Evolutionary conservation across 2,329 filamentous ascomycete species (phyloP).

Genomic region (Trichoderma afroharzianum): DNA sequence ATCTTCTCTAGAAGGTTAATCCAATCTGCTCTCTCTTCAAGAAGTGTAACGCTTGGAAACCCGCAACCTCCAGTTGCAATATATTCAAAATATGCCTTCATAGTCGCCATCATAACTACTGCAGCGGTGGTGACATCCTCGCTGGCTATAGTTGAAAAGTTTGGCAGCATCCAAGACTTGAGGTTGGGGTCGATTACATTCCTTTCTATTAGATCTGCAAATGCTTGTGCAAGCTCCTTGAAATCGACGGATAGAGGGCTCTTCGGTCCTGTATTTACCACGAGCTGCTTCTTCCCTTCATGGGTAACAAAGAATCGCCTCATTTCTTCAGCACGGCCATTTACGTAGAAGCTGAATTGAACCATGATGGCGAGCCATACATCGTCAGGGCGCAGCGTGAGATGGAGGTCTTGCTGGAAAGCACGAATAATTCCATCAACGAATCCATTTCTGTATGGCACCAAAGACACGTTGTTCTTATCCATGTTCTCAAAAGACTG

Average conservation of each 20-base stretch:
- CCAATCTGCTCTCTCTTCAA: conserved; percentile 16
- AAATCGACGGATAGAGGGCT: not conserved
- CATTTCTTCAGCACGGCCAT: conserved; percentile 18
- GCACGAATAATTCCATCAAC: not conserved
- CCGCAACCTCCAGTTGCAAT: not conserved
- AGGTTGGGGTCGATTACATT: too few relatives aligned
- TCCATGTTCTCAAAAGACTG: not conserved
- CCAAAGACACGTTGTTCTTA: not conserved
- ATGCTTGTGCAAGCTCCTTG: not conserved
- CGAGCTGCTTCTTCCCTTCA: not conserved
- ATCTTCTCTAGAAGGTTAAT: conserved; percentile 14
- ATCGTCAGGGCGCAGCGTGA: conserved; percentile 23
- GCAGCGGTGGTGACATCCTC: too few relatives aligned
- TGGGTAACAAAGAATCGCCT: conserved; percentile 18
- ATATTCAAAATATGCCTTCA: too few relatives aligned
- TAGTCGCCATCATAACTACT: too few relatives aligned
- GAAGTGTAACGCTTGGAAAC: conserved; percentile 1
- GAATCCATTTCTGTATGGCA: not conserved
- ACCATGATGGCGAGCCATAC: conserved; percentile 30
- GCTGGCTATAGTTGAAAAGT: too few relatives aligned
- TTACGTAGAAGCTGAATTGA: conserved; percentile 22
- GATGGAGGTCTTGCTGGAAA: conserved; percentile 20
- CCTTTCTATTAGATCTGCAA: too few relatives aligned
- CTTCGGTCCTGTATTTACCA: not conserved
- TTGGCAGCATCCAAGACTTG: too few relatives aligned